Evolutionary conservation across 345 rosid genomes (phyloP), one percentile per base, ranked within the genome.

Genomic region (Eucalyptus lansdowneana): DNA sequence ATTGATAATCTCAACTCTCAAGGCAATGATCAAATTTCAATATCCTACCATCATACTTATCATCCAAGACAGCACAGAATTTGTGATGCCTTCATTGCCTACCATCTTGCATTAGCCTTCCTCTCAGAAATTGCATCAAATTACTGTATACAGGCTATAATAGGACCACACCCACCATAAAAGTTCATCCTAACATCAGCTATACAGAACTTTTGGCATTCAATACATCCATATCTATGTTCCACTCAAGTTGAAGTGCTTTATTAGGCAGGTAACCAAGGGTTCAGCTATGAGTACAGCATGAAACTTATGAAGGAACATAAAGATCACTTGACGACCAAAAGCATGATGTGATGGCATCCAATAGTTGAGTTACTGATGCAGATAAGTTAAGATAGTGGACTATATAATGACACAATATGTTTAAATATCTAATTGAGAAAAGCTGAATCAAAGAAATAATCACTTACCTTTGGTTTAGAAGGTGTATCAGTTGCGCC

Each of bases 391-490:
- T 21, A 34, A 72, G 12, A 76, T 11, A 76, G 27, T 76, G 83
- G 47, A 76, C 47, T 37, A 21, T 25, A 12, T 76, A 76, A 76
- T 37, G 47, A 76, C 27, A 76, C 47, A 21, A 76, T 76, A 21
- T 76, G 29, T 40, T 76, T 6, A 76, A 37, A 37, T 40, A 40
- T 19, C 3, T 21, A 42, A 76, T 40, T 7, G 29, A 76, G 83
- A 76, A 72, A 62, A 34, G n/a, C 80, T 89, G 56, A 47, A 88
- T 37, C 29, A 40, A 42, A 76, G 47, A 76, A 76, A 76, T 76
- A 40, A 37, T 76, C 83, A 21, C 47, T 76, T 21, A 98, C 99
- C 99, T 97, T 97, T 91, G 92, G 89, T 92, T 90, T 96, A 88
- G 80, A 72, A 91, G 95, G 91, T 27, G 86, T 22, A 47, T 88